These are phyloP conservation scores for Sextonia rubra DNA, from an alignment of 164 flowering plant species.

Conservation along the genomic window DNA sequence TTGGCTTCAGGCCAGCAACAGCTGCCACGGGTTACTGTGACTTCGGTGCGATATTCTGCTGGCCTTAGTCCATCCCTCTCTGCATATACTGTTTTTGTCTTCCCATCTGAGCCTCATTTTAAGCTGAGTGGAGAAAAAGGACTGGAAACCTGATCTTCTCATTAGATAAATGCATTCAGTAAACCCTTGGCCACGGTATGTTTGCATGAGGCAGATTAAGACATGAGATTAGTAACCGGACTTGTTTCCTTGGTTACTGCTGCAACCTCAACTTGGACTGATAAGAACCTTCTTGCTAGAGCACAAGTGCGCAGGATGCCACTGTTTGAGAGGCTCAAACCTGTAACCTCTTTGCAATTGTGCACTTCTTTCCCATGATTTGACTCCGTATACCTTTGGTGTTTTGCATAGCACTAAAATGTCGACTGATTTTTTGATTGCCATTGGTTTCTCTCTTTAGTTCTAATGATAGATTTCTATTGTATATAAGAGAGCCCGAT, in stretches of 20 bases:
- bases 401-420: too few species aligned
- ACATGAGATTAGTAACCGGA: too few species aligned
- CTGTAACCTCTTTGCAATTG: neutral
- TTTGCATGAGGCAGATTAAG: neutral
- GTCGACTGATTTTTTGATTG: too few species aligned
- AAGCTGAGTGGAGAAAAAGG: constrained; percentile 23
- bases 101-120: constrained; percentile 62
- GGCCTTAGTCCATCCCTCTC: constrained; percentile 57
- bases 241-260: neutral
- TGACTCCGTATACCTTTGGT: too few species aligned
- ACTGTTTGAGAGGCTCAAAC: neutral
- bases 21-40: constrained; percentile 64
- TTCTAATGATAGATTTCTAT: too few species aligned
- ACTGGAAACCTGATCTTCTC: constrained; percentile 1
- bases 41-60: constrained; percentile 71
- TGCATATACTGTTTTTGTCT: constrained; percentile 67
- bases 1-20: constrained; percentile 65
- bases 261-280: neutral
- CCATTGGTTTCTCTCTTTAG: too few species aligned
- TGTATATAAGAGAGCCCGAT: too few species aligned
- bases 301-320: neutral
- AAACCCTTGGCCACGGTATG: neutral
- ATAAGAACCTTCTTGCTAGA: too few species aligned
- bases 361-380: too few species aligned
- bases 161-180: neutral